Base-by-base conservation (phyloP, 129 eudicot genomes). In the Helianthus tuberosus region DNA sequence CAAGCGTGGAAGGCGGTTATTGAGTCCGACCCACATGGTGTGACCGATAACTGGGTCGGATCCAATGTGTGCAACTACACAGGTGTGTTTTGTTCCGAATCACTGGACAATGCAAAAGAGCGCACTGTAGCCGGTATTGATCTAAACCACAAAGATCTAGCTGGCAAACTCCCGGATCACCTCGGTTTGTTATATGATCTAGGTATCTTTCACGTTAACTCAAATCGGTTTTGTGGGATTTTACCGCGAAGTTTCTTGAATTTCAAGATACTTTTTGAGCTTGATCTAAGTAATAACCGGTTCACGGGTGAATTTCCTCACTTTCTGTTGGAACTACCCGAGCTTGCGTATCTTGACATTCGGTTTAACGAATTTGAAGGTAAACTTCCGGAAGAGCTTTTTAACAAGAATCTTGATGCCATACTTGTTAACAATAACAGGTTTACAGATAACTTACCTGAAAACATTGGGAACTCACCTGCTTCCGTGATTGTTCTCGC, bases 361-460 rank as follows among this genome's bases (percentile, higher is more conserved):
- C 84, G 97, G 68, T 91, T 46, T 80, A 91, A 91, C 13, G 91
- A 91, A 2, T 91, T 89, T 8, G 97, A 91, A 77, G 96, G 96
- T 64, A 73, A 71, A 53, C 73, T 91, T 46, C 97, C 97, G 0
- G 13, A 71, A 23, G 80, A 78, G 11, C 79, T 91, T 5, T 89
- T 91, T 38, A 87, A 83, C 57, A 91, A 80, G 67, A 51, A 77
- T 11, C 90, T 91, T 3, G 97, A 91, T 72, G 97, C 97, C 5
- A 60, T 91, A 25, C 89, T 91, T 47, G 47, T 89, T 13, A 91
- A 91, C 69, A 77, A 83, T 69, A 91, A 91, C 53, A 62, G 91
- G 23, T 86, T 91, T 64, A 55, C 84, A 3, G 84, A 77, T 11
- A 64, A 16, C 13, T 53, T 91, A 10, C 97, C 96, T 3, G 86